Conservation (phyloP, 805 yeast species). For the Yamadazyma tumulicola region DNA sequence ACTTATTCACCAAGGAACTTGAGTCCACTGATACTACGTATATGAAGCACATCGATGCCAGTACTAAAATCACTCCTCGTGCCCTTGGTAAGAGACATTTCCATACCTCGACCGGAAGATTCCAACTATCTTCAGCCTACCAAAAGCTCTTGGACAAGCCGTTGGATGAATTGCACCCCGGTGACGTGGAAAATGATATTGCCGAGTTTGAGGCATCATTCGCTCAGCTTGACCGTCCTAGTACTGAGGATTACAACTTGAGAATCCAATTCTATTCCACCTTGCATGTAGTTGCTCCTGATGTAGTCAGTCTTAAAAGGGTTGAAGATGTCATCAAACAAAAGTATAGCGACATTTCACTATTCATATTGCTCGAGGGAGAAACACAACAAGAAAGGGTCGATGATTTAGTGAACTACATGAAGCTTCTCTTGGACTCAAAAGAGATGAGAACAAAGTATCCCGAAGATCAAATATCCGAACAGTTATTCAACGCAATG, state of each 20-base stretch:
- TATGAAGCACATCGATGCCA: background rate
- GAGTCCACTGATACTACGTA: constrained; percentile 1
- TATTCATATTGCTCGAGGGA: constrained; percentile 6
- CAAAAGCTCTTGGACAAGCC: constrained; percentile 3
- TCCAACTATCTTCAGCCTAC: background rate
- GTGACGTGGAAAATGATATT: background rate
- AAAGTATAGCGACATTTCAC: constrained; percentile 23
- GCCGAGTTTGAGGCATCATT: constrained; percentile 14
- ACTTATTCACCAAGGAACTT: constrained; percentile 2
- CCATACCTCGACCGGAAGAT: constrained; percentile 13
- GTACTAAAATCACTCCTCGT: constrained; percentile 4
- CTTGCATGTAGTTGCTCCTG: constrained; percentile 25
- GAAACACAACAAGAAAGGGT: constrained; percentile 16
- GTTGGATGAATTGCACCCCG: background rate
- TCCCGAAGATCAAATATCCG: constrained; percentile 12
- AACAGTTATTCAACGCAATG: constrained; percentile 20
- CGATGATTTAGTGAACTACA: constrained; percentile 27
- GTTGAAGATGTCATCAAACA: constrained; percentile 22
- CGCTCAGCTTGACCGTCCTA: constrained; percentile 1
- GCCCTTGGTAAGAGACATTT: constrained; percentile 16
- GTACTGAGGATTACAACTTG: constrained; percentile 17
- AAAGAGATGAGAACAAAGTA: constrained; percentile 11
- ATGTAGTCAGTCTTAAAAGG: constrained; percentile 20
- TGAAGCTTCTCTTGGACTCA: constrained; percentile 34
- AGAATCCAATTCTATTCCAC: constrained; percentile 22